Base-by-base conservation (phyloP, 306 rosid genomes). In the Acmispon strigosus region DNA sequence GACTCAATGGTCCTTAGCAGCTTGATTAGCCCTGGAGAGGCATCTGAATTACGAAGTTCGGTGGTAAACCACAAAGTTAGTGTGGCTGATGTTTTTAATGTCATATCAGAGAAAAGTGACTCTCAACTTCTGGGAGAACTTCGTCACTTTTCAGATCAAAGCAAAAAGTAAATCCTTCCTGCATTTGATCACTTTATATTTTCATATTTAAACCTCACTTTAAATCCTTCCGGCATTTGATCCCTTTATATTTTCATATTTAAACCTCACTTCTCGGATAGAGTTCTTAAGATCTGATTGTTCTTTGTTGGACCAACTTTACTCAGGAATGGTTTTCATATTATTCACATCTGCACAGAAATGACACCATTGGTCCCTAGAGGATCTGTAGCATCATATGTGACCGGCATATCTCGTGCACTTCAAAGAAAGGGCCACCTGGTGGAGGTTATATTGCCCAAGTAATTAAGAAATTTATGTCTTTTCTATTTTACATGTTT, bases 381-480 rank as follows among this genome's bases (percentile, higher is more conserved):
- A 72, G 88, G 98, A 84, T 78, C 96, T 42, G 61, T 85, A 76
- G 96, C 91, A 56, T 80, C 96, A 37, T 92, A 90, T 78, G 90
- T 92, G 74, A 92, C 92, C 2, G 92, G 98, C 74, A 80, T 90
- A 82, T 90, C 96, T 72, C 57, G 78, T 73, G 98, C 96, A 45
- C 84, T 92, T 57, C 98, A 92, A 80, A 86, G 89, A 85, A 86
- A 85, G 81, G 98, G 98, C 39, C 85, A 92, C 81, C 71, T 84
- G 72, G 98, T 86, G 78, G 98, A 92, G 87, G 92, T 90, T 72
- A 90, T 92, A 72, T 70, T 92, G 82, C 98, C 96, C 81, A 92
- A 85, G 98, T 92, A 92, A 87, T 72, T 42, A 14, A 70, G 5
- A 72, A 49, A 61, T 61, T 67, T 16, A 14, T 18, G 11, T 59